phyloP scores from a whole-genome alignment of 2,329 filamentous ascomycete species.

The Diaporthe amygdali region DNA sequence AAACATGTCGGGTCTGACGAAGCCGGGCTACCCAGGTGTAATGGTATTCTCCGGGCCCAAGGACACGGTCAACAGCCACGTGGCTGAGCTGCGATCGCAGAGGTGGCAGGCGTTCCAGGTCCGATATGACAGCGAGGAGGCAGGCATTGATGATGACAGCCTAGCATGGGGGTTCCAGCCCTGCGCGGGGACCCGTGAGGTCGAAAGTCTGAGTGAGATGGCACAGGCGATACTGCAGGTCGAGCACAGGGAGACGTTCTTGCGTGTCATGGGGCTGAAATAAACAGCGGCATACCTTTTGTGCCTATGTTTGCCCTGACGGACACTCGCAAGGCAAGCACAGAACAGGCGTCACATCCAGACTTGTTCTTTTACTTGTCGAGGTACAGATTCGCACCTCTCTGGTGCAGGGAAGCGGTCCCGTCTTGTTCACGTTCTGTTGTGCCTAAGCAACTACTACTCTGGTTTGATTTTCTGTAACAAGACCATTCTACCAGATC shows the following conservation, averaged over 20 bases:
- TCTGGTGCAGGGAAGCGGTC: neutral
- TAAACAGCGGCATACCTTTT: too few species aligned
- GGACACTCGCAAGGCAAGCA: too few species aligned
- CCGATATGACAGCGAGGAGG: neutral
- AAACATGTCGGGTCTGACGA: neutral
- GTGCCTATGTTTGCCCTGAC: too few species aligned
- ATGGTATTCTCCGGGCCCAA: neutral
- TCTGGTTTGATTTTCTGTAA: too few species aligned
- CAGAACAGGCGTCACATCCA: too few species aligned
- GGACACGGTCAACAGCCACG: neutral
- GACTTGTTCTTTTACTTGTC: too few species aligned
- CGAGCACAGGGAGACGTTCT: neutral
- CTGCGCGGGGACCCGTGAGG: neutral
- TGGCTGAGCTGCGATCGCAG: neutral
- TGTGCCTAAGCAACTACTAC: too few species aligned
- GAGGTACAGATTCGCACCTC: too few species aligned
- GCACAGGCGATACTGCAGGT: neutral
- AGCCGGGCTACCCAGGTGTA: neutral
- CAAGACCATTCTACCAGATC: neutral
- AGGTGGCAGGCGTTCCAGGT: conserved; percentile 9
- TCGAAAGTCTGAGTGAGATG: neutral
- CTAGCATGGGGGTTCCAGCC: neutral
- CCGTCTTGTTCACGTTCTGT: neutral
- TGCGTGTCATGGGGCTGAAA: neutral
- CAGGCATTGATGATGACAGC: too few species aligned